Conservation (phyloP, 305 asterid genomes). For the Salvia sclarea region DNA sequence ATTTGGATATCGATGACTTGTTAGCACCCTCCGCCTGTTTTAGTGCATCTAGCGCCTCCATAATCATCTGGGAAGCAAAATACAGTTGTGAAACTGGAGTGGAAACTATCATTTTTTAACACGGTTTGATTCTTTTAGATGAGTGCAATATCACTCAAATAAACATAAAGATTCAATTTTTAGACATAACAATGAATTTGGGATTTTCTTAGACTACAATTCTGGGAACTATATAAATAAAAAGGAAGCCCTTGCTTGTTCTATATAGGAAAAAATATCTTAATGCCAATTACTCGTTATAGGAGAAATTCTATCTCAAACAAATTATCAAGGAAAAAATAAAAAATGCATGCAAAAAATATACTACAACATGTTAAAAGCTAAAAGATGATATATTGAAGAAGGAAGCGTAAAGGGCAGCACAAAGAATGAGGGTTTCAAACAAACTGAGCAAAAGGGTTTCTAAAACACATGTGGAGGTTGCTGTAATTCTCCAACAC, state of each 20-base stretch:
- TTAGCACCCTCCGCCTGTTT: constrained; percentile 66
- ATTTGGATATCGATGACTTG: constrained; percentile 69
- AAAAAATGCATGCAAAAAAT: background rate
- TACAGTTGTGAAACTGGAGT: background rate
- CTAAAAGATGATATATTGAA: background rate
- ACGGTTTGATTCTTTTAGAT: background rate
- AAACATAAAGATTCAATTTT: constrained; percentile 1
- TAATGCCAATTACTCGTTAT: background rate
- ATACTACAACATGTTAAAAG: constrained; percentile 18
- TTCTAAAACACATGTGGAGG: constrained; percentile 23
- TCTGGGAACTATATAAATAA: background rate
- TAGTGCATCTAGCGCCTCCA: constrained; percentile 65
- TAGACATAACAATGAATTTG: background rate
- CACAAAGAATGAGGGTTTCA: constrained; percentile 35
- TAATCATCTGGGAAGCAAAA: constrained; percentile 34
- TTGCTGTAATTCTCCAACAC: constrained; percentile 6
- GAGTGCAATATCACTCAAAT: background rate
- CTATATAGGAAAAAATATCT: background rate
- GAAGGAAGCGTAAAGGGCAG: background rate
- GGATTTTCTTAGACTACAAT: background rate
- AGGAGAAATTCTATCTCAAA: background rate
- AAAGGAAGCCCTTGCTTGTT: background rate
- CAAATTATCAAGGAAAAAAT: background rate
- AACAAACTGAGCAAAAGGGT: constrained; percentile 25
- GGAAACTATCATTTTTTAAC: background rate